Conservation (phyloP, 2,329 filamentous ascomycete genomes). For the Scedosporium dehoogii region DNA sequence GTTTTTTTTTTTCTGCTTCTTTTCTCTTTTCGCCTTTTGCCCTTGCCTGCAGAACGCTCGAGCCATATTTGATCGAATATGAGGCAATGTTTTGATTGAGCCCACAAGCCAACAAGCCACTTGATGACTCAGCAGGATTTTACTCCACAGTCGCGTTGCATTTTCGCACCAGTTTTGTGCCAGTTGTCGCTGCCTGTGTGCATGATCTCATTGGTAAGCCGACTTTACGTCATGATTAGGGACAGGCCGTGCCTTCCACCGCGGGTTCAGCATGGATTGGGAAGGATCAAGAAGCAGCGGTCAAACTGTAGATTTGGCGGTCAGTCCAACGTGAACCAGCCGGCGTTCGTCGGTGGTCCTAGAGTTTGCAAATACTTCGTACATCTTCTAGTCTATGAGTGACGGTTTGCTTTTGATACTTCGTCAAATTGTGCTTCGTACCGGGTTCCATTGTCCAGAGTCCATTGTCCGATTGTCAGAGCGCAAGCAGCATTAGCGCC, state of each 20-base stretch:
- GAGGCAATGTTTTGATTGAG: not conserved
- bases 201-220: not conserved
- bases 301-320: not conserved
- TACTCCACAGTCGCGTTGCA: too few species aligned
- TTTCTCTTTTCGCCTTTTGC: not conserved
- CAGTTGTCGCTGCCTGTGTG: not conserved
- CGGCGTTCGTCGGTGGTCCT: too few species aligned
- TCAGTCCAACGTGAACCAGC: not conserved
- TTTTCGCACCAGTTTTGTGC: not conserved
- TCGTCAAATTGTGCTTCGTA: too few species aligned
- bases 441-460: too few species aligned
- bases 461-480: too few species aligned
- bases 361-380: too few species aligned
- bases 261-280: not conserved
- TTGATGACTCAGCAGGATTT: too few species aligned
- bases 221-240: not conserved
- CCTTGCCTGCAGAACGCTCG: not conserved
- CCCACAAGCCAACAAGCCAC: too few species aligned
- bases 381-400: too few species aligned
- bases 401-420: too few species aligned
- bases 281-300: not conserved
- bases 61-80: not conserved
- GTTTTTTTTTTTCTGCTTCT: not conserved
- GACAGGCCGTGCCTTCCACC: not conserved
- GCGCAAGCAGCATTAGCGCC: not conserved